Conservation (phyloP, 768 basidiomycete genomes). For the Filobasidium wieringae region DNA sequence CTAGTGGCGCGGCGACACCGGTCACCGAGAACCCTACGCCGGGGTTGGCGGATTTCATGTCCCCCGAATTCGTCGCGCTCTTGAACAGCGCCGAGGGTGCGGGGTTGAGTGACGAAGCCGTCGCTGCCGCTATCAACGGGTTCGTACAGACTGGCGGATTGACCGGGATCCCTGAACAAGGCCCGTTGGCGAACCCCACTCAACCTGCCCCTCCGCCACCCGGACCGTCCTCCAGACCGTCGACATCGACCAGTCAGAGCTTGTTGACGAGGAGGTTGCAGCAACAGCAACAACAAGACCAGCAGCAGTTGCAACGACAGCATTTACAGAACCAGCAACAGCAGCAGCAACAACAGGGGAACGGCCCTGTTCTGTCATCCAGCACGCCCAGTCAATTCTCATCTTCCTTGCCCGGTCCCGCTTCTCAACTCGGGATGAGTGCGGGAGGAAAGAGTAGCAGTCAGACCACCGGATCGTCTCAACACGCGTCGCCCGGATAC, state of each 20-base stretch:
- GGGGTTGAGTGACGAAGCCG: neutral
- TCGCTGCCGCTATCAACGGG: neutral
- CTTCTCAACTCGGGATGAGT: neutral
- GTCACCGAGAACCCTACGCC: neutral
- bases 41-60: neutral
- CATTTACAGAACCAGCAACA: neutral
- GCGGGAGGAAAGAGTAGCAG: neutral
- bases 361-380: neutral
- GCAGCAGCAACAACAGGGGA: neutral
- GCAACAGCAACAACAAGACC: neutral
- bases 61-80: neutral
- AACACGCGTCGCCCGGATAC: conserved; percentile 1
- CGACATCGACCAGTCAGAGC: neutral
- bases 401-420: neutral
- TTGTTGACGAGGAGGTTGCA: conserved; percentile 5
- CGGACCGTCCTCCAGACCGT: neutral
- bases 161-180: neutral
- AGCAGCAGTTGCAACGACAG: neutral
- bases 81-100: neutral
- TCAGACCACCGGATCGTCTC: neutral
- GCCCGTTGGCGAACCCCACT: neutral
- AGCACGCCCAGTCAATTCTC: neutral
- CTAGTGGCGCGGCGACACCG: neutral
- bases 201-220: neutral
- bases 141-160: neutral